Base-by-base conservation (phyloP, 345 rosid genomes). In the Passiflora organensis region DNA sequence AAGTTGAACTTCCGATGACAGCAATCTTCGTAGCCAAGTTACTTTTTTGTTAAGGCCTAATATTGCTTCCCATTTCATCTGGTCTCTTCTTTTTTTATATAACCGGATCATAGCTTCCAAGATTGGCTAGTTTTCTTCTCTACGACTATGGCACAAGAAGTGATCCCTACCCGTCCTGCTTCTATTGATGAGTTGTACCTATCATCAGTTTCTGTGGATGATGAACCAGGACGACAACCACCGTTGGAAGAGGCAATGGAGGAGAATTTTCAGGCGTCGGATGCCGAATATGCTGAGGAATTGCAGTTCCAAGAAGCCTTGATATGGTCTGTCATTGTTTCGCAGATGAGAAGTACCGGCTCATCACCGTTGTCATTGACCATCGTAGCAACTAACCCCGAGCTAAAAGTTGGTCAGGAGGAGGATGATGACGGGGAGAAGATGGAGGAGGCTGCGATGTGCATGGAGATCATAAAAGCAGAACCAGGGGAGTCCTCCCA, bases 231-330 rank as follows among this genome's bases (percentile, higher is more conserved):
- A 16, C 44, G 15, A 4, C 18, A 13, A 41, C 17, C 4, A 19
- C 13, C 12, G 5, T n/a, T n/a, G n/a, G n/a, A n/a, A n/a, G n/a
- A n/a, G n/a, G 52, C 16, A 22, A 25, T 14, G 0, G 41, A 17
- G 18, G 46, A 12, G 19, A 18, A 48, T 6, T 64, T 67, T 23
- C 80, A 65, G 12, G 66, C 78, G 32, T 80, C 88, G 1, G 84
- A 80, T 37, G 84, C 55, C 20, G 67, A 55, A 43, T 82, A 73
- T 46, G 75, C 85, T 1, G n/a, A 25, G 0, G 78, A 48, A 66
- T 37, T 83, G 53, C 57, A 66, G 19, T 63, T 80, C 43, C 82
- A 83, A 51, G 89, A 83, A 63, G 80, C 73, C 55, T 52, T 78
- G 16, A 38, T 74, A 63, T 62, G 68, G 9, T 49, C 60, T 2